Evolutionary conservation across 2,329 filamentous ascomycete genomes (phyloP), one percentile per base, ranked within the genome.

Genomic region (Cryphonectria parasitica): DNA sequence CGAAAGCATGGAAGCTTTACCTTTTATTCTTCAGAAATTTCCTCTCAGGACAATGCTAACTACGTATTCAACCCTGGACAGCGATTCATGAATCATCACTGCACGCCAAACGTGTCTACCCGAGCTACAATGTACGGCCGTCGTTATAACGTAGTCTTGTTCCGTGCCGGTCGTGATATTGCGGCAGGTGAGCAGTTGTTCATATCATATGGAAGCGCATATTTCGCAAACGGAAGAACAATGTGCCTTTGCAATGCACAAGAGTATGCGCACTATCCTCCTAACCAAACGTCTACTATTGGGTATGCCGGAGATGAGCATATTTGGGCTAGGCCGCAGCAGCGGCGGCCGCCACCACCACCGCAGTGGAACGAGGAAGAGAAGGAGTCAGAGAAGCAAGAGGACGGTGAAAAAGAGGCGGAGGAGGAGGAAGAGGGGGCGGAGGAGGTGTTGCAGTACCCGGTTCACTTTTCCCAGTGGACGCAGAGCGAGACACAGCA

Each of bases 61-160:
- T 39, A 39, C 8, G 19, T 41, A 22, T 15, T 15, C 36, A 28
- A 45, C 17, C n/a, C 10, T 7, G 45, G n/a, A 62, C 61, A 64
- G 61, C 61, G 61, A 3, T 64, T 64, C 22, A 31, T 64, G n/a
- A 64, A 64, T 19, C 61, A 64, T 45, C 31, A 19, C 10, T 64
- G 61, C 31, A 15, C 10, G 5, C 61, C 61, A 7, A 64, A 41
- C 61, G 22, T 64, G 34, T 41, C 61, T n/a, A 19, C 1, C 25
- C 39, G 61, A 41, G 3, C 1, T 15, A 10, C 61, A 31, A 39
- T 64, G 36, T 64, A 45, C 22, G 61, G 61, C 22, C 61, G 39
- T 19, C 61, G 61, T 4, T 17, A 49, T 49, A 11, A 28, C 7
- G 39, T 28, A 19, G 8, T 45, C 61, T 28, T 64, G 13, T 45